phyloP scores from a whole-genome alignment of 805 yeast species.

The Starmerella bombicola region DNA sequence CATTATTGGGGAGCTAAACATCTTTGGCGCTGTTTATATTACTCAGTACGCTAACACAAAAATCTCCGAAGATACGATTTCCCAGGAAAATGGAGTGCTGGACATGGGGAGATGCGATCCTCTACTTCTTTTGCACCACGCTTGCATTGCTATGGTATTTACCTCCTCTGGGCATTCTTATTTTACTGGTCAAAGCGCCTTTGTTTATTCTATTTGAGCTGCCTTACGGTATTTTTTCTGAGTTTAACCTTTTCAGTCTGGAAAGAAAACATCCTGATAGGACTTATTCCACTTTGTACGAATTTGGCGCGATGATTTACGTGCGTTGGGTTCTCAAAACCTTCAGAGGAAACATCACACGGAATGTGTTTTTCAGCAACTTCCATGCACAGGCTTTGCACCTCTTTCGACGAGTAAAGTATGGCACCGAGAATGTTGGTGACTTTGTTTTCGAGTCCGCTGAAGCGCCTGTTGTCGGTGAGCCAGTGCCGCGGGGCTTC shows the following conservation, averaged over 20 bases:
- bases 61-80: no score
- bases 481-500: slow-evolving; percentile 2
- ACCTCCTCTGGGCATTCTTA: not conserved
- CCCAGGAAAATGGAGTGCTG: slow-evolving; percentile 24
- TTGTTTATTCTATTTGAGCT: slow-evolving; percentile 17
- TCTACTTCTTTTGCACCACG: slow-evolving; percentile 3
- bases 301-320: slow-evolving; percentile 19
- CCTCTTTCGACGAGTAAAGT: slow-evolving; percentile 23
- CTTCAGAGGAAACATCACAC: slow-evolving; percentile 20
- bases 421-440: slow-evolving; percentile 27
- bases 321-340: slow-evolving; percentile 22
- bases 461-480: slow-evolving; percentile 1
- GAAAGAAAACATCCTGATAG: slow-evolving; percentile 23
- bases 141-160: not conserved
- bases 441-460: slow-evolving; percentile 19
- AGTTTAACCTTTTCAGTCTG: slow-evolving; percentile 21
- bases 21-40: no score
- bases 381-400: slow-evolving; percentile 20
- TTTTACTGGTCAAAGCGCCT: slow-evolving; percentile 1
- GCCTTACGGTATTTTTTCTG: slow-evolving; percentile 21
- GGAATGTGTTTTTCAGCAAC: slow-evolving; percentile 22
- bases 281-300: slow-evolving; percentile 20
- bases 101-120: slow-evolving; percentile 17
- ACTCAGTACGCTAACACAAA: no score
- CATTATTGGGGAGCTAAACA: no score